Percentiles rank a stretch among this genome's conserved stretches.
These are phyloP conservation scores for Dryadomyces quercivorus DNA, from an alignment of 2,329 filamentous ascomycete species.

Conservation along the genomic window DNA sequence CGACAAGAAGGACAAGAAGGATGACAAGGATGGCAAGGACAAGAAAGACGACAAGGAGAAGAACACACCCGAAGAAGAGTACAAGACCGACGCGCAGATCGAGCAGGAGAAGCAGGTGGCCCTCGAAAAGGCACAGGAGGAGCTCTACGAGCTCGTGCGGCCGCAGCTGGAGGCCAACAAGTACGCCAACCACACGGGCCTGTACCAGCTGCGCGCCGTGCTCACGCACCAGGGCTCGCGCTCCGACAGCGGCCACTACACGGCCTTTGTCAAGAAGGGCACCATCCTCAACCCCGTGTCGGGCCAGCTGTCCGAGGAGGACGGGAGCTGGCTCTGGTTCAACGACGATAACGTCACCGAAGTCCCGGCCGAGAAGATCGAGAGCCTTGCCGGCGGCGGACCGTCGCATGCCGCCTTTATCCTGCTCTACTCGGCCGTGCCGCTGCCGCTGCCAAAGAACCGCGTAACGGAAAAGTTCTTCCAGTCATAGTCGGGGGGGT, in stretches of 20 bases:
- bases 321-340: slow-evolving; percentile 99
- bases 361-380: slow-evolving; percentile 83
- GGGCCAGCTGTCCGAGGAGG: slow-evolving; percentile 67
- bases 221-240: slow-evolving; percentile 95
- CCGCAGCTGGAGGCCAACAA: slow-evolving; percentile 63
- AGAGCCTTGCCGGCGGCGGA: slow-evolving; percentile 77
- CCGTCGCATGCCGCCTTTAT: slow-evolving; percentile 77
- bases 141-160: slow-evolving; percentile 67
- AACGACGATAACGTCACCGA: slow-evolving; percentile 96
- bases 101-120: slow-evolving; percentile 72
- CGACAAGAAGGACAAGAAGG: slow-evolving; percentile 23
- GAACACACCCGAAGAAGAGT: slow-evolving; percentile 60
- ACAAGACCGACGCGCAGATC: slow-evolving; percentile 88
- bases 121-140: slow-evolving; percentile 73
- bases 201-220: slow-evolving; percentile 89
- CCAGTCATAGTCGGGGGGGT: slow-evolving; percentile 4
- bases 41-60: slow-evolving; percentile 28
- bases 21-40: slow-evolving; percentile 29
- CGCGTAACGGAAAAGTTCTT: slow-evolving; percentile 6
- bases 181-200: slow-evolving; percentile 80
- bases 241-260: slow-evolving; percentile 96
- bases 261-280: slow-evolving; percentile 91
- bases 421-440: slow-evolving; percentile 63
- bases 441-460: slow-evolving; percentile 45
- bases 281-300: slow-evolving; percentile 59